Evolutionary conservation across 139 green algal genomes (phyloP).

Genomic region (Closterium sp.): DNA sequence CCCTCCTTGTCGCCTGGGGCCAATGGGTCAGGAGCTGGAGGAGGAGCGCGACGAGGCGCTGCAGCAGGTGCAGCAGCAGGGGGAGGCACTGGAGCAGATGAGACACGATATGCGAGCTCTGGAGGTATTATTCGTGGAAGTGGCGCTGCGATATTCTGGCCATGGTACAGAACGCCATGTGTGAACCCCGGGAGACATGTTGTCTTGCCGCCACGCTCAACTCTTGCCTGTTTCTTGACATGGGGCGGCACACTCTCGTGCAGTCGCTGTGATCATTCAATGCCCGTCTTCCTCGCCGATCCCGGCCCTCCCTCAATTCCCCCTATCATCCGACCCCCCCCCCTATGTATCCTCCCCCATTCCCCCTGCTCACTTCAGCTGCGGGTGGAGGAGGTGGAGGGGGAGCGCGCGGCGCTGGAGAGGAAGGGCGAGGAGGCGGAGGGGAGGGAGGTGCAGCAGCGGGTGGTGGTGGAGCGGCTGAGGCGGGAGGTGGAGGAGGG

Average conservation of each 20-base stretch:
- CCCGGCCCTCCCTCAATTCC: too few species aligned
- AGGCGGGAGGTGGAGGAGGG: neutral
- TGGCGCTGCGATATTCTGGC: neutral
- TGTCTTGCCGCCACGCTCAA: neutral
- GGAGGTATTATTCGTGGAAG: neutral
- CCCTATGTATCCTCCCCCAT: neutral
- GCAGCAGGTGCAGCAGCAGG: constrained; percentile 4
- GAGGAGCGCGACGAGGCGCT: constrained; percentile 21
- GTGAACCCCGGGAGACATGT: too few species aligned
- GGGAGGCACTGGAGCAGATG: neutral
- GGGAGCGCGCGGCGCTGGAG: neutral
- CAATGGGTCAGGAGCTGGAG: constrained; percentile 38
- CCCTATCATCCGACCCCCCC: too few species aligned
- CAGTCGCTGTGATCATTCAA: too few species aligned
- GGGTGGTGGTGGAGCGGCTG: neutral
- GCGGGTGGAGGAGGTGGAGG: constrained; percentile 7
- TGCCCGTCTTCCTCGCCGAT: too few species aligned
- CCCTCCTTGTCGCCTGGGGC: too few species aligned
- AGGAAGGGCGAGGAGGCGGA: neutral
- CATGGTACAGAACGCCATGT: too few species aligned
- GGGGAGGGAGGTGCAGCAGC: neutral
- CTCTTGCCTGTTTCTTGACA: neutral
- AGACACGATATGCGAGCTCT: neutral
- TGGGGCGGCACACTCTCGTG: neutral
- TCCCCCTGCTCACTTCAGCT: neutral